A percentile compares a stretch with the other conserved stretches of the same genome.
Evolutionary conservation across 2,329 filamentous ascomycete species (phyloP).

Genomic region (Cladophialophora immunda): DNA sequence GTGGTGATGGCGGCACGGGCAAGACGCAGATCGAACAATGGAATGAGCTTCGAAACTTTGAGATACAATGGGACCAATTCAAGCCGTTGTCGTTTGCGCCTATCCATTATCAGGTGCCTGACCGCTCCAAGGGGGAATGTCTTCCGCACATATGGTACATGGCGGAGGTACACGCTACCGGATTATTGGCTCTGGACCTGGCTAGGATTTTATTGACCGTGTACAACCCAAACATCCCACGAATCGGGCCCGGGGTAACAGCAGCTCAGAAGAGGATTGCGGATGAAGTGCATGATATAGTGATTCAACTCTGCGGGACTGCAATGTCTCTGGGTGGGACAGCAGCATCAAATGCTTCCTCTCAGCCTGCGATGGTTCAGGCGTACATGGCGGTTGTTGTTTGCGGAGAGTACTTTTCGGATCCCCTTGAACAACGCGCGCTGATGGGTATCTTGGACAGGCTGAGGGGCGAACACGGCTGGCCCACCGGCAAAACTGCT

Average conservation of each 20-base stretch:
- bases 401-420: constrained; percentile 38
- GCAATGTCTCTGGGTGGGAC: constrained; percentile 68
- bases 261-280: constrained; percentile 30
- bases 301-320: constrained; percentile 67
- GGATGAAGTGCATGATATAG: constrained; percentile 50
- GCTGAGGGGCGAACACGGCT: constrained; percentile 61
- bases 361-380: constrained; percentile 63
- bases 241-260: constrained; percentile 40
- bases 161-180: constrained; percentile 41
- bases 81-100: constrained; percentile 40
- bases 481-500: constrained; percentile 61
- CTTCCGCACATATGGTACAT: constrained; percentile 44
- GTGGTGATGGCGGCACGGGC: constrained; percentile 35
- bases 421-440: constrained; percentile 35
- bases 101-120: constrained; percentile 39
- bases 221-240: constrained; percentile 43
- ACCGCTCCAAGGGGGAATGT: constrained; percentile 36
- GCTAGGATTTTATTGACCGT: constrained; percentile 42
- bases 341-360: constrained; percentile 64
- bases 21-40: constrained; percentile 31
- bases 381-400: constrained; percentile 40
- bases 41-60: constrained; percentile 39
- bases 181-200: constrained; percentile 40
- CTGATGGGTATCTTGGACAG: constrained; percentile 45
- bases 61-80: constrained; percentile 39